Evolutionary conservation across 371 early-diverging fungal genomes (phyloP).

Genomic region (Dichotomocladium elegans): DNA sequence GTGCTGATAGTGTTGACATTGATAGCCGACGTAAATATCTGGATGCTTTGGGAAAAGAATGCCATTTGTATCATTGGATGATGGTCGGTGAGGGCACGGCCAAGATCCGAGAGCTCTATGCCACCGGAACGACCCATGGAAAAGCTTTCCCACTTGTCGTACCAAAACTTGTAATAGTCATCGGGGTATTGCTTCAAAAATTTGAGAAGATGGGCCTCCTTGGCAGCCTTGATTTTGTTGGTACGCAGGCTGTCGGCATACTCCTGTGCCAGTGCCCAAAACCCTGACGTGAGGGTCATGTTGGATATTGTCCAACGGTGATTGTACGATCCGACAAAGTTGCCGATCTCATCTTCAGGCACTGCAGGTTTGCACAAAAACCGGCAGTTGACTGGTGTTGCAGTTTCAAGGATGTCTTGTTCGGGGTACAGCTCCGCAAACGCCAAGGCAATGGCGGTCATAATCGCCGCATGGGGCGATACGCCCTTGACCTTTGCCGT

Average conservation of each 20-base stretch:
- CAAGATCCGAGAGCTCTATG: constrained; percentile 40
- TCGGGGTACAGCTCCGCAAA: constrained; percentile 27
- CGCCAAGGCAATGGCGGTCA: constrained; percentile 17
- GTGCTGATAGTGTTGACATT: constrained; percentile 21
- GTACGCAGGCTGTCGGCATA: constrained; percentile 19
- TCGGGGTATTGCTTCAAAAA: constrained; percentile 26
- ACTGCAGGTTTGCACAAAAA: constrained; percentile 26
- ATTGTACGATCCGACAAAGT: constrained; percentile 29
- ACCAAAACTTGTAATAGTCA: constrained; percentile 24
- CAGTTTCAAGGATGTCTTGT: not conserved
- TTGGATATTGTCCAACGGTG: constrained; percentile 11
- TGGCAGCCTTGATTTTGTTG: constrained; percentile 13
- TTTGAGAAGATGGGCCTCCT: constrained; percentile 11
- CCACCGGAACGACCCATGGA: constrained; percentile 33
- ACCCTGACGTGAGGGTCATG: not conserved
- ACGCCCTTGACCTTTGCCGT: constrained; percentile 16
- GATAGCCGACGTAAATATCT: constrained; percentile 18
- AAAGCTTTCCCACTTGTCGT: constrained; percentile 1
- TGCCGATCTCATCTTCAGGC: constrained; percentile 28
- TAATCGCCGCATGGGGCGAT: constrained; percentile 30
- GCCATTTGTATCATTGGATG: constrained; percentile 1
- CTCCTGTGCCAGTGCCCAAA: constrained; percentile 23
- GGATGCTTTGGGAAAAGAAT: constrained; percentile 39
- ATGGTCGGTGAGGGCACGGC: no score
- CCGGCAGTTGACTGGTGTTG: constrained; percentile 38